A percentile compares a stretch with the other conserved stretches of the same genome.
phyloP scores from a whole-genome alignment of 148 eudicot species.

The Chenopodium album region DNA sequence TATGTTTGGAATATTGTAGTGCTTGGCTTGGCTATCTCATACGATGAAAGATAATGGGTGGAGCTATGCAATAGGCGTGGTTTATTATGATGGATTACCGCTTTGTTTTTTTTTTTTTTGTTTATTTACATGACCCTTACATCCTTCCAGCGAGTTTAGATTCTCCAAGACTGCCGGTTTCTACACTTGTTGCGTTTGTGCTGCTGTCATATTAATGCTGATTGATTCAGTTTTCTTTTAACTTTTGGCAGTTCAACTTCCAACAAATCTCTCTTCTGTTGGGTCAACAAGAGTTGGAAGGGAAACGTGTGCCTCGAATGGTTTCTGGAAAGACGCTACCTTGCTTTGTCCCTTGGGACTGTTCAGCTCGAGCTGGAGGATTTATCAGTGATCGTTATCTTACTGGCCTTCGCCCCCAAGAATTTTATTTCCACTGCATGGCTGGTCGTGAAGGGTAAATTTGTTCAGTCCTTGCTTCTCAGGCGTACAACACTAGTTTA shows the following conservation, averaged over 20 bases:
- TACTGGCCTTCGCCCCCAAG: constrained; percentile 91
- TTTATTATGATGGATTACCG: background rate
- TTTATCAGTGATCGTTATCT: constrained; percentile 95
- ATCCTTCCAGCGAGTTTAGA: background rate
- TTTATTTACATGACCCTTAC: background rate
- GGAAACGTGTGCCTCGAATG: constrained; percentile 98
- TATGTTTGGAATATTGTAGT: background rate
- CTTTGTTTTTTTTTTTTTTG: background rate
- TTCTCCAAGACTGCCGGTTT: background rate
- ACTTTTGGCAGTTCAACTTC: constrained; percentile 73
- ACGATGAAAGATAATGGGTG: too few species aligned
- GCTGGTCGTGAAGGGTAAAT: constrained; percentile 99
- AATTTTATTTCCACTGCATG: constrained; percentile 98
- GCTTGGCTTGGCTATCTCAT: too few species aligned
- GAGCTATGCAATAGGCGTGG: too few species aligned
- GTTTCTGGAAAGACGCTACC: constrained; percentile 97
- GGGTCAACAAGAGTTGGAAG: constrained; percentile 99
- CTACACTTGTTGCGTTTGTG: background rate
- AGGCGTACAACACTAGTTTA: background rate
- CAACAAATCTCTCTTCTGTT: constrained; percentile 92
- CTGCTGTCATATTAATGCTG: background rate
- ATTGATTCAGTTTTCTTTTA: background rate
- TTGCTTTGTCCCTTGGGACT: constrained; percentile 89
- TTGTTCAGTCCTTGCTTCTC: background rate
- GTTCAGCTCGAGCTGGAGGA: constrained; percentile 91